Conservation (phyloP, 495 filamentous ascomycete genomes). For the Bombardia bombarda region DNA sequence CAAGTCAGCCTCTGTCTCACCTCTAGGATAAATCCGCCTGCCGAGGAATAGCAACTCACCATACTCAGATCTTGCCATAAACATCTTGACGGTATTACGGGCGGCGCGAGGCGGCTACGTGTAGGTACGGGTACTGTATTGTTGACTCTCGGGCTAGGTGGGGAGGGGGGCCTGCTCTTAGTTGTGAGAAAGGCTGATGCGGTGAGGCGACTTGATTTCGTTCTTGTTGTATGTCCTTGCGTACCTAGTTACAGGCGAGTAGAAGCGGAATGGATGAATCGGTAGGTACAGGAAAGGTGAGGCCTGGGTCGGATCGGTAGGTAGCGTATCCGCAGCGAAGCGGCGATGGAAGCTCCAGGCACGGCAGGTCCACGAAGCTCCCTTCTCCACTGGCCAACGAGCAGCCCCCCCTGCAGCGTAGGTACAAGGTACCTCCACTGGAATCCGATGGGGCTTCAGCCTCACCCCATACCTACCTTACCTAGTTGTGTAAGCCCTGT, state of each 20-base stretch:
- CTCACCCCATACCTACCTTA: background rate
- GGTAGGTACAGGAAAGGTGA: no score
- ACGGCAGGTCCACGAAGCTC: constrained; percentile 24
- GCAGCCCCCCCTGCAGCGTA: constrained; percentile 7
- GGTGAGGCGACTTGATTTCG: constrained; percentile 11
- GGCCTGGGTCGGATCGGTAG: no score
- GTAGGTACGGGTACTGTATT: background rate
- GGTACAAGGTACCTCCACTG: constrained; percentile 9
- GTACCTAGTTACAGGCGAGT: no score
- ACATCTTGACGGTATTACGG: constrained; percentile 62
- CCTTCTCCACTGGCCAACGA: constrained; percentile 5
- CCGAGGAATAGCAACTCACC: constrained; percentile 45
- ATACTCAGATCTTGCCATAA: constrained; percentile 99
- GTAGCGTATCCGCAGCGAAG: no score
- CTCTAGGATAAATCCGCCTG: no score
- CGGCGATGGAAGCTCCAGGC: constrained; percentile 22
- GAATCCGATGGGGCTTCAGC: background rate
- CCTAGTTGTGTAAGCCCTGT: no score
- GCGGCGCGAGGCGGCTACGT: constrained; percentile 3
- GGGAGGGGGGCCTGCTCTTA: constrained; percentile 10
- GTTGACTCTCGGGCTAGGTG: background rate
- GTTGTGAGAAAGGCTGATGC: constrained; percentile 7
- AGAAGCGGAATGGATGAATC: no score
- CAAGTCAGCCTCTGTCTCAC: constrained; percentile 21
- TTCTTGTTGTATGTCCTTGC: no score